These are phyloP conservation scores for Calonectria hawksworthii DNA, from an alignment of 2,329 filamentous ascomycete species.

Conservation along the genomic window DNA sequence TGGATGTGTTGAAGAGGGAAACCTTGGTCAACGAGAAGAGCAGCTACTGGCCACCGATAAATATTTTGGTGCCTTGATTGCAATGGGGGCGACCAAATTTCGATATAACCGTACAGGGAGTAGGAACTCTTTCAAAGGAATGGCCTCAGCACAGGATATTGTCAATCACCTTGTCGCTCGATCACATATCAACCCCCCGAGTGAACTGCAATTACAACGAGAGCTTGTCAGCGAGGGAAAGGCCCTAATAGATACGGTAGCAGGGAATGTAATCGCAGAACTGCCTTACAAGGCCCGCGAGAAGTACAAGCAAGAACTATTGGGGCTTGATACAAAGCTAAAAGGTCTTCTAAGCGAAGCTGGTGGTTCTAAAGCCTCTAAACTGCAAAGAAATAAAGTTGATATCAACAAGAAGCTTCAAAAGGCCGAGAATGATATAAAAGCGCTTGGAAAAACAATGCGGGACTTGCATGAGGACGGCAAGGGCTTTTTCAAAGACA, in stretches of 20 bases:
- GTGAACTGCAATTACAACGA: conserved; percentile 14
- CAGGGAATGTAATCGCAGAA: neutral
- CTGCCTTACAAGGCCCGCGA: neutral
- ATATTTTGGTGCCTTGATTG: conserved; percentile 15
- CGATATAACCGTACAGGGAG: conserved; percentile 6
- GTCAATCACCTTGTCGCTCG: neutral
- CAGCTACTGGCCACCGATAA: neutral
- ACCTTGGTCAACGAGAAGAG: conserved; percentile 7
- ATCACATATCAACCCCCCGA: rapidly evolving
- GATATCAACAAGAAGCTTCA: conserved; percentile 10
- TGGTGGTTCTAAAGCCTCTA: neutral
- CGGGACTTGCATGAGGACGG: conserved; percentile 16
- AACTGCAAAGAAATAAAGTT: neutral
- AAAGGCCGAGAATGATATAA: neutral
- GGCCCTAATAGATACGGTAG: neutral
- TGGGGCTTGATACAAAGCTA: neutral
- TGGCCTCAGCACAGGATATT: conserved; percentile 2
- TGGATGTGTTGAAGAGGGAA: neutral
- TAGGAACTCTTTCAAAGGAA: neutral
- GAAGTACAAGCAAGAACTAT: neutral
- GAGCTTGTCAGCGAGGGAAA: conserved; percentile 19
- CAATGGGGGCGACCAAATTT: conserved; percentile 12
- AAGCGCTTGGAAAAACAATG: neutral
- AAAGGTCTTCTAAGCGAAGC: neutral
- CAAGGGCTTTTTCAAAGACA: neutral